Evolutionary conservation across 148 eudicot species (phyloP), one percentile per base, ranked within the genome.

Genomic region (Pouteria glomerata): DNA sequence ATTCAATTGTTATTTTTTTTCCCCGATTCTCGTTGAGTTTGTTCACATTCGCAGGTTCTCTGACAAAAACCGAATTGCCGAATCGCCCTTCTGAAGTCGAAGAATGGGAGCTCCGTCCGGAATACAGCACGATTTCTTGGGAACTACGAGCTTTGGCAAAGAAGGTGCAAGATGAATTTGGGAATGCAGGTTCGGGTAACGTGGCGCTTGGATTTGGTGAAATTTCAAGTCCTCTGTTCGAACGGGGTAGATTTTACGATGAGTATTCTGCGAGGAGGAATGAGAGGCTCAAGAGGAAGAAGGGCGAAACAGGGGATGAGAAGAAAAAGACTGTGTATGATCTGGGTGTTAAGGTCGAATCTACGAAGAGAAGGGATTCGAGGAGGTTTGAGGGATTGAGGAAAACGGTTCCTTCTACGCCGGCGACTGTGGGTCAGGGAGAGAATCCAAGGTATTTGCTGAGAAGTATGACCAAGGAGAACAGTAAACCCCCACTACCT

Each of bases 401-500:
- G 77, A 87, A 81, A 60, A 18, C 86, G 1, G 73, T 78, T 63
- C 78, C 73, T 14, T 76, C 83, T 2, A 82, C 86, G 1, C 84
- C 83, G 16, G 62, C 78, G 72, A 66, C 79, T 0, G 89, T 79
- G 2, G 90, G 85, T 67, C 68, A 85, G 71, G 78, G 80, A 66
- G 84, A 82, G 75, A 81, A 76, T 45, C 84, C 88, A 5, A 82
- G 98, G 84, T 94, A 89, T 41, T 76, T 85, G 11, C 66, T 94
- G 66, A 87, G 98, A 73, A 91, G 97, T 66, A 81, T 63, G 69
- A 31, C 64, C 42, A 84, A 84, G 79, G 87, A 79, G 73, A 84
- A 83, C 63, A 89, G 84, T 84, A 94, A 91, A 78, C 96, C 91
- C 10, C 97, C 98, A 18, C 44, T 86, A 68, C 88, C 98, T 6